Conservation (phyloP, 2,329 filamentous ascomycete species). For the Cladosporium austrohemisphaericum region DNA sequence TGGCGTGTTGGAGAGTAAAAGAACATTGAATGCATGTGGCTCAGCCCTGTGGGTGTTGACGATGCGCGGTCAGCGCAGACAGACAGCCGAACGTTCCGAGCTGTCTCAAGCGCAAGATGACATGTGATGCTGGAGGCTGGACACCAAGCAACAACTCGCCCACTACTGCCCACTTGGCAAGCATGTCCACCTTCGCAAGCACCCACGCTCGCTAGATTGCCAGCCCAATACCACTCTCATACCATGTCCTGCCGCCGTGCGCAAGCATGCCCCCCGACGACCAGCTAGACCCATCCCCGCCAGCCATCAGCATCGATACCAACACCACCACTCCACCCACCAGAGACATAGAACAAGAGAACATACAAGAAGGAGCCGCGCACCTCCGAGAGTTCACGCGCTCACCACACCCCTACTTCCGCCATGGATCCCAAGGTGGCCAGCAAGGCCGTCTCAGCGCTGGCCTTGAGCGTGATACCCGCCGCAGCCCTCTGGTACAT, state of each 20-base stretch:
- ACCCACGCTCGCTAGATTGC: too few species aligned
- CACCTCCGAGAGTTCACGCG: conserved; percentile 20
- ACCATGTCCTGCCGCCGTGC: conserved; percentile 11
- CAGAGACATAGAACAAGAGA: not conserved
- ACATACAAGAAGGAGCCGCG: conserved; percentile 17
- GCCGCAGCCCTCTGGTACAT: conserved; percentile 18
- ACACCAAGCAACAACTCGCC: too few species aligned
- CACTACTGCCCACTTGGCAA: too few species aligned
- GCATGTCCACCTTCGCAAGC: too few species aligned
- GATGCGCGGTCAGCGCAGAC: too few species aligned
- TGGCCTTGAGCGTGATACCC: conserved; percentile 18
- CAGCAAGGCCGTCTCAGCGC: conserved; percentile 18
- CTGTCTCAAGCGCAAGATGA: too few species aligned
- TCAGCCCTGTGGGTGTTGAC: too few species aligned
- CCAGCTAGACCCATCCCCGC: conserved; percentile 6
- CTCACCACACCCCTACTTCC: conserved; percentile 29
- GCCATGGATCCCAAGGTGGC: conserved; percentile 23
- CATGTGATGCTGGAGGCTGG: too few species aligned
- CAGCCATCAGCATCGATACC: not conserved
- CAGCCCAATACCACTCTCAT: too few species aligned
- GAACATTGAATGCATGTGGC: too few species aligned
- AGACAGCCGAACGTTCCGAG: too few species aligned
- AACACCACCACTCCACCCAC: not conserved
- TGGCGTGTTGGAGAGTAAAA: too few species aligned
- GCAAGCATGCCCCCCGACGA: conserved; percentile 7